Percentiles rank a stretch among this genome's conserved stretches.
phyloP scores from a whole-genome alignment of 75 land plant species.

The Cryptomeria japonica region DNA sequence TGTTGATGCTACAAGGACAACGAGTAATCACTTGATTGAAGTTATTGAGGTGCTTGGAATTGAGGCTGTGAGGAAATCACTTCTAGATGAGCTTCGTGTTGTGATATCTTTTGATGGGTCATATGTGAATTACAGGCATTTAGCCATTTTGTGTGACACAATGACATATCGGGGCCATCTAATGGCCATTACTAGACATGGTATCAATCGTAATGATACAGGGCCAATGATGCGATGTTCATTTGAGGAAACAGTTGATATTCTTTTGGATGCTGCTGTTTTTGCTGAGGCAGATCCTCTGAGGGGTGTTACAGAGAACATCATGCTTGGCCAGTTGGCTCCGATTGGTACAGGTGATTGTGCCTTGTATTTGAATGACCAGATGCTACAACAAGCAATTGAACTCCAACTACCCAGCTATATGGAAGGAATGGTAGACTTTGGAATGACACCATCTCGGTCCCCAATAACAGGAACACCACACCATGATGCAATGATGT shows the following conservation, averaged over 20 bases:
- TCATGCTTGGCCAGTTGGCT: conserved; percentile 96
- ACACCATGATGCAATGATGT: conserved; percentile 83
- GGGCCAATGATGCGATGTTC: conserved; percentile 99
- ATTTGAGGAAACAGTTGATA: conserved; percentile 98
- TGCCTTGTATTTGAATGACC: conserved; percentile 77
- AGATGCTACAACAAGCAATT: conserved; percentile 94
- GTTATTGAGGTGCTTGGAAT: conserved; percentile 98
- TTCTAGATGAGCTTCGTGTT: conserved; percentile 90
- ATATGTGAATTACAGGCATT: conserved; percentile 94
- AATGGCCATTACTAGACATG: conserved; percentile 98
- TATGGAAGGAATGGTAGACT: conserved; percentile 60
- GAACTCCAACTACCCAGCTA: conserved; percentile 95
- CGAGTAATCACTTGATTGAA: conserved; percentile 94
- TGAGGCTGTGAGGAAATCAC: conserved; percentile 86
- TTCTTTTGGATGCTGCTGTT: conserved; percentile 96
- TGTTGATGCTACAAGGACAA: conserved; percentile 88
- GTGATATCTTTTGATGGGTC: conserved; percentile 98
- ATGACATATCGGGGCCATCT: conserved; percentile 97
- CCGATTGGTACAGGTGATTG: conserved; percentile 95
- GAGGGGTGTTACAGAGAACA: conserved; percentile 95
- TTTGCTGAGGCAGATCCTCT: conserved; percentile 91
- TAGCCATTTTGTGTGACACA: conserved; percentile 92
- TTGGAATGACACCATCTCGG: conserved; percentile 36
- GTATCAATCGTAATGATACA: conserved; percentile 93
- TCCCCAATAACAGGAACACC: conserved; percentile 86